Percentiles rank a stretch among this genome's conserved stretches.
Evolutionary conservation across 495 filamentous ascomycete genomes (phyloP).

Genomic region (Daldinia caldariorum): DNA sequence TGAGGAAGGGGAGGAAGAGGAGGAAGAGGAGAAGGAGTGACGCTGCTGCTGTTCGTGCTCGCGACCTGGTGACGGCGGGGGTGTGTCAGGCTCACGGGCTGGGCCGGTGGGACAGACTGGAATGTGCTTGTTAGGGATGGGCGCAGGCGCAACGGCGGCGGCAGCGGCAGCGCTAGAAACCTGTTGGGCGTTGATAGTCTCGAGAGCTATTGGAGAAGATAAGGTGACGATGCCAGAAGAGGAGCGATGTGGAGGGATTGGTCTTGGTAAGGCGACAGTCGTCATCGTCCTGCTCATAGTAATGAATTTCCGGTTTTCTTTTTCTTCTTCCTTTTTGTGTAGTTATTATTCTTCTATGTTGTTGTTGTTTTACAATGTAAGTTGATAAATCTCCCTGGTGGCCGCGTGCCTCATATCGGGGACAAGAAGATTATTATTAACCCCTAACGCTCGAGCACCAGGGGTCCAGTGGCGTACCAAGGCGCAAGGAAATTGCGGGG

Average conservation of each 20-base stretch:
- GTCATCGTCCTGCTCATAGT: constrained; percentile 55
- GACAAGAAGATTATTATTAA: neutral
- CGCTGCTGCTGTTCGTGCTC: constrained; percentile 47
- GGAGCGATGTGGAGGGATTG: constrained; percentile 58
- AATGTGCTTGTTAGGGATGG: constrained; percentile 91
- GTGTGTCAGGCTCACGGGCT: constrained; percentile 67
- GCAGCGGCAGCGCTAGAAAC: constrained; percentile 43
- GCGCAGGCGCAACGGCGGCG: constrained; percentile 47
- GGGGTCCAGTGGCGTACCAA: constrained; percentile 12
- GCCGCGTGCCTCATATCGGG: constrained; percentile 32
- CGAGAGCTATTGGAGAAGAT: constrained; percentile 61
- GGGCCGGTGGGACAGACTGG: constrained; percentile 85
- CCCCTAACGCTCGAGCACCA: constrained; percentile 6
- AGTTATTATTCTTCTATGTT: constrained; percentile 14
- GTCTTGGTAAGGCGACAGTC: constrained; percentile 63
- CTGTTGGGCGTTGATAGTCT: constrained; percentile 55
- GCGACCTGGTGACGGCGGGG: constrained; percentile 70
- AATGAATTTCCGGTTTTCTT: neutral
- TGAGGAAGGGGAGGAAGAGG: no score
- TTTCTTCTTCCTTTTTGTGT: no score
- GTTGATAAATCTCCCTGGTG: constrained; percentile 1
- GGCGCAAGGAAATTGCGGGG: constrained; percentile 10
- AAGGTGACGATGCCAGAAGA: constrained; percentile 59
- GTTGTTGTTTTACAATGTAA: constrained; percentile 9
- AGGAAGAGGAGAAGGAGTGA: no score